These are phyloP conservation scores for Singerocomus rubriflavus DNA, from an alignment of 1,284 basidiomycete species.

Conservation along the genomic window DNA sequence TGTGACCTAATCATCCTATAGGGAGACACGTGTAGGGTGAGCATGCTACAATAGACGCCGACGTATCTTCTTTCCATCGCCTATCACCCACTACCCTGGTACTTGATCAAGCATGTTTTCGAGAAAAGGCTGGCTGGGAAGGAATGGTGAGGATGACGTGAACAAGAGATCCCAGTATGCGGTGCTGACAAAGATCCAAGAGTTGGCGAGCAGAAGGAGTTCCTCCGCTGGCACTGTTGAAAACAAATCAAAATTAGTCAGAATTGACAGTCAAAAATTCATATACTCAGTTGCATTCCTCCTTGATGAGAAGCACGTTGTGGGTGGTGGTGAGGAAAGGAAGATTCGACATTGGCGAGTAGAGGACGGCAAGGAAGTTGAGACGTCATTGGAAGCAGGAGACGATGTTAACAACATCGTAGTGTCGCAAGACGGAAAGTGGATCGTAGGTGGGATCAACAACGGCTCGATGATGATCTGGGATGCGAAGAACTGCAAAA, in stretches of 20 bases:
- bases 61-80: background rate
- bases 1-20: too few relatives aligned
- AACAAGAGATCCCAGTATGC: background rate
- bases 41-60: background rate
- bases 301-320: conserved; percentile 1
- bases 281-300: conserved; percentile 5
- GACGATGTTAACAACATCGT: background rate
- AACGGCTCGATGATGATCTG: background rate
- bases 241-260: background rate
- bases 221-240: background rate
- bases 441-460: background rate
- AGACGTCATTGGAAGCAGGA: background rate
- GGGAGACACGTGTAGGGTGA: too few relatives aligned
- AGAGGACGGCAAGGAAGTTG: background rate
- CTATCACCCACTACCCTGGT: background rate
- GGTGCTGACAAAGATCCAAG: background rate
- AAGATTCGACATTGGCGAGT: background rate
- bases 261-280: background rate
- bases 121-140: background rate
- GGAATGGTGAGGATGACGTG: background rate
- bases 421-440: background rate
- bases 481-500: background rate
- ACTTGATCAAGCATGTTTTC: background rate
- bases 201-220: background rate
- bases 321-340: background rate